Conservation (phyloP, 805 yeast genomes). For the Candida pseudoglaebosa region DNA sequence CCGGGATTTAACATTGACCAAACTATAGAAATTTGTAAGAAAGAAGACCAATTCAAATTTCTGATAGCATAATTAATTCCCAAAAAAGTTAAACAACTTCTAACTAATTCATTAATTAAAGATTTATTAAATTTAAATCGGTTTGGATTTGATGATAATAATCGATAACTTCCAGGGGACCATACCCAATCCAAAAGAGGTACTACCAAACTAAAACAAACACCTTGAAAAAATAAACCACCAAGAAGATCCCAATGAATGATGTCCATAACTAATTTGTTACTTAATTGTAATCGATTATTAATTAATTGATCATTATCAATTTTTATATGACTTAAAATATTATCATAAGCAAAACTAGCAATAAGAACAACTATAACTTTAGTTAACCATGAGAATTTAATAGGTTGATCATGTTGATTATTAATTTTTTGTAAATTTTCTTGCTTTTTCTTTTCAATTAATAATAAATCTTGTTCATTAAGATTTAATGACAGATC, state of each 20-base stretch:
- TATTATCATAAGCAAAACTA: too few species aligned
- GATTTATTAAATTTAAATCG: neutral
- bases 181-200: slow-evolving; percentile 40
- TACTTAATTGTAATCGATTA: neutral
- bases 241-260: neutral
- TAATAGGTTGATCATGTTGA: neutral
- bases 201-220: slow-evolving; percentile 52
- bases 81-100: slow-evolving; percentile 55
- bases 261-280: neutral
- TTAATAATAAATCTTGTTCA: slow-evolving; percentile 14
- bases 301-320: neutral
- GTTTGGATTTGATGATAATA: slow-evolving; percentile 39
- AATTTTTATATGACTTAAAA: too few species aligned
- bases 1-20: slow-evolving; percentile 64
- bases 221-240: slow-evolving; percentile 43
- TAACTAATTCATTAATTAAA: slow-evolving; percentile 32
- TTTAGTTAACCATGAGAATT: neutral
- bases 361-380: neutral
- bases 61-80: slow-evolving; percentile 72
- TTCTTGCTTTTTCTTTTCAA: slow-evolving; percentile 5
- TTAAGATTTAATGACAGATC: slow-evolving; percentile 35
- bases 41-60: slow-evolving; percentile 64
- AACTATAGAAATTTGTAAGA: slow-evolving; percentile 58
- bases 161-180: slow-evolving; percentile 16
- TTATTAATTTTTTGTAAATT: neutral